A percentile compares a stretch with the other conserved stretches of the same genome.
Conservation (phyloP, 345 rosid species). For the Acer negundo region DNA sequence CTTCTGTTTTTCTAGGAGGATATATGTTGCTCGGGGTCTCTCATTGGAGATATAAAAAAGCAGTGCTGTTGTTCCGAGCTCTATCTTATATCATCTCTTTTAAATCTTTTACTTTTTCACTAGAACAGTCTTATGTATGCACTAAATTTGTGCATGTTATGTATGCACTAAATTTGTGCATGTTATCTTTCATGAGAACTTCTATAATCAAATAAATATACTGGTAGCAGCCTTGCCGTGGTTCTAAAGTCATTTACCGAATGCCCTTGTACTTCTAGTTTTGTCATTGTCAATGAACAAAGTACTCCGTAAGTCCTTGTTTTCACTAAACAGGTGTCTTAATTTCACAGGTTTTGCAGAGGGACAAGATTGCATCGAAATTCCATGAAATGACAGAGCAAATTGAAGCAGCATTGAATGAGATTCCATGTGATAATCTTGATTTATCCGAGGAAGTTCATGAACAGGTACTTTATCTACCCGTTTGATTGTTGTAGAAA, state of each 20-base stretch:
- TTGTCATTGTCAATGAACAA: neutral
- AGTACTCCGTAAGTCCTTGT: neutral
- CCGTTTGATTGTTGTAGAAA: neutral
- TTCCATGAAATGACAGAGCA: conserved; percentile 58
- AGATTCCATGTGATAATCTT: conserved; percentile 58
- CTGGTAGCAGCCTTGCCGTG: neutral
- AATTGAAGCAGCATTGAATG: conserved; percentile 72
- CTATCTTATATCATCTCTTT: no score
- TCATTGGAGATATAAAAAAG: neutral
- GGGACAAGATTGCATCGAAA: conserved; percentile 43
- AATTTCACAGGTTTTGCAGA: conserved; percentile 22
- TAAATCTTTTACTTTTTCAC: neutral
- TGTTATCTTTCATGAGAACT: conserved; percentile 8
- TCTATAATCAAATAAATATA: neutral
- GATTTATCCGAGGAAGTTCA: conserved; percentile 78
- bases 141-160: conserved; percentile 5
- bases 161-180: neutral
- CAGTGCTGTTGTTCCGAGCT: neutral
- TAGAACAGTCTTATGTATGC: neutral
- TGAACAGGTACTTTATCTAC: conserved; percentile 66
- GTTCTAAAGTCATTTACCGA: neutral
- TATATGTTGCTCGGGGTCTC: neutral
- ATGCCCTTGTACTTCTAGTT: neutral
- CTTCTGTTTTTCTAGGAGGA: neutral
- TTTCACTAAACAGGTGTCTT: neutral